A percentile compares a stretch with the other conserved stretches of the same genome.
Evolutionary conservation across 352 stramenopile genomes (phyloP).

Genomic region (Blastocystis sp.): DNA sequence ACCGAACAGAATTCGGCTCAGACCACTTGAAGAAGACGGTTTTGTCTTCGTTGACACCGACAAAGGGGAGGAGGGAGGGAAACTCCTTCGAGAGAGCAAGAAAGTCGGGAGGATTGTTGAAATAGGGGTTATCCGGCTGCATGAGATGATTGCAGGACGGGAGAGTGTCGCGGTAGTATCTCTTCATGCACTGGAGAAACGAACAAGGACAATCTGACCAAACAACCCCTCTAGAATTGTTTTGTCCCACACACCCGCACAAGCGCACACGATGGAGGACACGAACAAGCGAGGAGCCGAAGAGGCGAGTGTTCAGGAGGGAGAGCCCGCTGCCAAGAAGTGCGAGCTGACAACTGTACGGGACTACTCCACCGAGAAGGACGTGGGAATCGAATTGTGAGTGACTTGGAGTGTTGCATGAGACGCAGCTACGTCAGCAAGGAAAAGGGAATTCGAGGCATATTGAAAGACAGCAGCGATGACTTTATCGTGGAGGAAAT

Average conservation of each 20-base stretch:
- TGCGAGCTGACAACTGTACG: neutral
- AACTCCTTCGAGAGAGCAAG: slow-evolving; percentile 19
- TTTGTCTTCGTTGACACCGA: slow-evolving; percentile 18
- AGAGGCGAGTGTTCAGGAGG: neutral
- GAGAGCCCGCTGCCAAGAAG: neutral
- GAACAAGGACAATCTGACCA: neutral
- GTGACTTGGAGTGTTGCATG: neutral
- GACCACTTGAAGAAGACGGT: slow-evolving; percentile 49
- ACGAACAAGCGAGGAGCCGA: neutral
- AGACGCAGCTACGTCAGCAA: slow-evolving; percentile 5
- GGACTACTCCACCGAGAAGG: slow-evolving; percentile 37
- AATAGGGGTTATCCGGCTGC: slow-evolving; percentile 67
- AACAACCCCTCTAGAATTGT: too few species aligned
- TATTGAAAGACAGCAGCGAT: slow-evolving; percentile 63
- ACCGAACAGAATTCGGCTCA: slow-evolving; percentile 39
- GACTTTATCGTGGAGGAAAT: slow-evolving; percentile 70
- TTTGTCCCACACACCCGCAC: neutral
- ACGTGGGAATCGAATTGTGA: slow-evolving; percentile 54
- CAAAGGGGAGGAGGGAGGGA: slow-evolving; percentile 13
- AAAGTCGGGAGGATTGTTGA: slow-evolving; percentile 62
- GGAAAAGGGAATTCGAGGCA: slow-evolving; percentile 36
- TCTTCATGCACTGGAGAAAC: slow-evolving; percentile 10
- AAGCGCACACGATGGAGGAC: neutral
- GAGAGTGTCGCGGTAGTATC: slow-evolving; percentile 12
- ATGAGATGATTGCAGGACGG: slow-evolving; percentile 13